Evolutionary conservation across 2,329 filamentous ascomycete genomes (phyloP).

Genomic region (Calonectria pteridis): DNA sequence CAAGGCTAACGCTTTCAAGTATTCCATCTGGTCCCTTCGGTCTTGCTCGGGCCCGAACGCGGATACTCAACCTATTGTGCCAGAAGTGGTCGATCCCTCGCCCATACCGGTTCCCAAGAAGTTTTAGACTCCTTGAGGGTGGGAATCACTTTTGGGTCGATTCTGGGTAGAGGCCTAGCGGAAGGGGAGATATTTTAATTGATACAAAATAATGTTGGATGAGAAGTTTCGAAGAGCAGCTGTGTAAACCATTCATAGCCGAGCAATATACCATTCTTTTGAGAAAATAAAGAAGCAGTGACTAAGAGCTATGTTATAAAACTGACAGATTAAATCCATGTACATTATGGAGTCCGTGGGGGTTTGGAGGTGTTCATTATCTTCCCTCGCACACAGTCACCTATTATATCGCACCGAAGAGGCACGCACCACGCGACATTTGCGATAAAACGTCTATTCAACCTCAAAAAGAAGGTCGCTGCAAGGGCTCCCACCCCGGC

Average conservation of each 20-base stretch:
- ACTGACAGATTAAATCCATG: background rate
- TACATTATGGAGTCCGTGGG: background rate
- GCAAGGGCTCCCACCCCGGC: background rate
- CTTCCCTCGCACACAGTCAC: background rate
- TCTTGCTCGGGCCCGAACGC: background rate
- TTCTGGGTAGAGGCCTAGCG: background rate
- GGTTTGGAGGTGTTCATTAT: background rate
- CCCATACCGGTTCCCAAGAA: background rate
- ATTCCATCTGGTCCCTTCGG: background rate
- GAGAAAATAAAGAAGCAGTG: background rate
- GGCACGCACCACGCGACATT: background rate
- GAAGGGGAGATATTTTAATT: background rate
- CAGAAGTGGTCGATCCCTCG: background rate
- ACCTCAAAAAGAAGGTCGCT: constrained; percentile 5
- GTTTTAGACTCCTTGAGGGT: background rate
- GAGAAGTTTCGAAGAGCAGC: background rate
- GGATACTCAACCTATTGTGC: background rate
- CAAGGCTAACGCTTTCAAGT: background rate
- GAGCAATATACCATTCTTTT: background rate
- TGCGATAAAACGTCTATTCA: background rate
- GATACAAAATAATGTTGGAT: background rate
- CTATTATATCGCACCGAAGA: background rate
- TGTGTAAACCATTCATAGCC: background rate
- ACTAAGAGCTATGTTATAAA: background rate
- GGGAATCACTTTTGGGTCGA: background rate